phyloP scores from a whole-genome alignment of 352 stramenopile genomes.

The Globisporangium polare region DNA sequence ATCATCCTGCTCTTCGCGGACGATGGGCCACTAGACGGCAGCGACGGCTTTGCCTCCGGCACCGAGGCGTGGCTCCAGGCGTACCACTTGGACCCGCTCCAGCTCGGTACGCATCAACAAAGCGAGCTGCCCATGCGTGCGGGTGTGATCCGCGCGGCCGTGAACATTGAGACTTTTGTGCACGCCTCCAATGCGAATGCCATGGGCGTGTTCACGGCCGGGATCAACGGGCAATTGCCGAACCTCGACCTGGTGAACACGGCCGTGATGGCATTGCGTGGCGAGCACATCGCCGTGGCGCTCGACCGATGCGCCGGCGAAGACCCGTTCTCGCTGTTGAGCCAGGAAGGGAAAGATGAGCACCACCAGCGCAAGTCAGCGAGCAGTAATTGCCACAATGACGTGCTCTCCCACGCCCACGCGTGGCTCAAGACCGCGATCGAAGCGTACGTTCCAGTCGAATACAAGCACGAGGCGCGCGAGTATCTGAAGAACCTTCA shows the following conservation, averaged over 20 bases:
- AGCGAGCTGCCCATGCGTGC: constrained; percentile 53
- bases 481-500: constrained; percentile 55
- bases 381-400: constrained; percentile 1
- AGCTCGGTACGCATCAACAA: constrained; percentile 9
- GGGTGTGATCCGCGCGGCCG: constrained; percentile 68
- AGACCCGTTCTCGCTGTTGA: neutral
- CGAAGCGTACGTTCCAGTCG: constrained; percentile 4
- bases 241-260: constrained; percentile 88
- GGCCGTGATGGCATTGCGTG: constrained; percentile 42
- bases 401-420: constrained; percentile 13
- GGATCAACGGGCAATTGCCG: constrained; percentile 81
- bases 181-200: constrained; percentile 23
- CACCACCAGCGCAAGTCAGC: neutral
- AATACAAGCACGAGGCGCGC: constrained; percentile 18
- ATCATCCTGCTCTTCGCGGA: constrained; percentile 76
- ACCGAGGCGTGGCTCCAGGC: constrained; percentile 70
- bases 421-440: constrained; percentile 3
- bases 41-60: constrained; percentile 51
- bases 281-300: constrained; percentile 42
- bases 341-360: neutral
- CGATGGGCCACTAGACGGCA: constrained; percentile 56
- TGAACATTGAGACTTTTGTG: constrained; percentile 63
- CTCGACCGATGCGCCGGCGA: constrained; percentile 41
- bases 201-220: constrained; percentile 59
- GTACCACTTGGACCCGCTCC: constrained; percentile 61